phyloP scores from a whole-genome alignment of 164 flowering plant genomes.

The Tetracentron sinense region DNA sequence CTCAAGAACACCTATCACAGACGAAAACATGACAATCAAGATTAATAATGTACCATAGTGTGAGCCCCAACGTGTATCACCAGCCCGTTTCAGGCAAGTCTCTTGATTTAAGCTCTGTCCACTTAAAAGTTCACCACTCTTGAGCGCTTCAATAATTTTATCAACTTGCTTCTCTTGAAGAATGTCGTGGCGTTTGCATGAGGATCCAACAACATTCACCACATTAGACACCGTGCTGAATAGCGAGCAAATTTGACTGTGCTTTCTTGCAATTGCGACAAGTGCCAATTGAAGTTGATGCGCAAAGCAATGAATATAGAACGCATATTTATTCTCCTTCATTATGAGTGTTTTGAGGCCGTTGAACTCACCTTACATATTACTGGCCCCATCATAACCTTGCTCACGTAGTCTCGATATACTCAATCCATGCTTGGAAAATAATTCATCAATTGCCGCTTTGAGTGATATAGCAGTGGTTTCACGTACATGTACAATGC shows the following conservation, averaged over 20 bases:
- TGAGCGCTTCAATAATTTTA: neutral
- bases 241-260: neutral
- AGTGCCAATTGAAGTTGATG: neutral
- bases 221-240: neutral
- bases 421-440: constrained; percentile 5
- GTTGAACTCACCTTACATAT: constrained; percentile 21
- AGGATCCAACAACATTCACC: neutral
- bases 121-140: too few relatives aligned
- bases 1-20: neutral
- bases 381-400: constrained; percentile 25
- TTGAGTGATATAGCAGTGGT: neutral
- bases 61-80: neutral
- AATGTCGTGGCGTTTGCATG: neutral
- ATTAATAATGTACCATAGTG: neutral
- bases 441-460: too few relatives aligned
- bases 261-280: neutral
- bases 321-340: neutral
- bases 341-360: neutral
- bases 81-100: neutral
- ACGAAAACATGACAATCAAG: too few relatives aligned
- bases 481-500: constrained; percentile 2
- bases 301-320: neutral
- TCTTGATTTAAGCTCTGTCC: neutral
- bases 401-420: constrained; percentile 5
- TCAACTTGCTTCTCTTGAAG: neutral